Base-by-base conservation (phyloP, 140 eudicot genomes). In the Artemisia princeps region DNA sequence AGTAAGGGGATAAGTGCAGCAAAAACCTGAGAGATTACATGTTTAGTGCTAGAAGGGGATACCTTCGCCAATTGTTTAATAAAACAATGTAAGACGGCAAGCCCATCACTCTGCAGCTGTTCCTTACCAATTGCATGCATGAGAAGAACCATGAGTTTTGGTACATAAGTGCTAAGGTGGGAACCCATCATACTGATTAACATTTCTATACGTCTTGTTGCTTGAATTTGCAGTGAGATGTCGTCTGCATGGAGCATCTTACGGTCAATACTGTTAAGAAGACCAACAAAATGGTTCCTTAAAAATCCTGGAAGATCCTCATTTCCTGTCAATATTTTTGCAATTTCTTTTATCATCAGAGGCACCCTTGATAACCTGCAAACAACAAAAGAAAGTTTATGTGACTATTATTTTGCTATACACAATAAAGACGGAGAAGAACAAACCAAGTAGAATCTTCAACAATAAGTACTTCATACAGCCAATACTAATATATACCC, bases 71-170 rank as follows among this genome's bases (percentile, higher is more conserved):
- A 74, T 63, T 94, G 89, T 85, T 83, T 88, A 6, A 94, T 71
- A 71, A 94, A 94, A 70, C 81, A 72, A 79, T 88, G 94, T 71
- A 94, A 82, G 66, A 86, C 96, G 55, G 86, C 65, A 23, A 94
- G 96, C 70, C 96, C 99, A 6, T 94, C 99, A 60, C 78, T 76
- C 68, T 84, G 95, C 16, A 94, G 87, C 60, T 84, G 81, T 68
- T 88, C 94, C 71, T 88, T 86, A 69, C 78, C 84, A 62, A 88
- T 79, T 20, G 90, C 84, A 71, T 94, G 95, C 99, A 94, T 88
- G 74, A 94, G 85, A 76, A 94, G 95, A 64, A 94, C 99, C 96
- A 94, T 94, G 45, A 94, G 81, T 81, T 94, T 94, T 69, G 99
- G 99, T 64, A 86, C 95, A 59, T 88, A 84, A 9, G 96, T 86